These are phyloP conservation scores for Oryza meridionalis DNA, from an alignment of 176 grass and related monocot genomes.

Conservation along the genomic window DNA sequence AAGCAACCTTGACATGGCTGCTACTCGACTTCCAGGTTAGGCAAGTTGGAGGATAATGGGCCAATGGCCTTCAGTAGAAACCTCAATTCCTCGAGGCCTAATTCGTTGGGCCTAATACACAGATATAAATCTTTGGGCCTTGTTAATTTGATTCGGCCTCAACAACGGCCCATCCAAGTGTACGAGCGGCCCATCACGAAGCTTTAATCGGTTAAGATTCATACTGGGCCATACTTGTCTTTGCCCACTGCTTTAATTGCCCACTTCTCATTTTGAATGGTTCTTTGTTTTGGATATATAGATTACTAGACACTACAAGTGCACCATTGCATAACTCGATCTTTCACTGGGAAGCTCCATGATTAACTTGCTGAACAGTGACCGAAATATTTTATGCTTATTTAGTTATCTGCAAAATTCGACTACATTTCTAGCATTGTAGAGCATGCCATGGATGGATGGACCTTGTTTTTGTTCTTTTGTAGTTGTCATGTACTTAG, in stretches of 20 bases:
- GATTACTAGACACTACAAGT: too few relatives aligned
- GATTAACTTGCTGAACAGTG: background rate
- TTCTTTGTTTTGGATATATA: too few relatives aligned
- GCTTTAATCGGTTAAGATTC: background rate
- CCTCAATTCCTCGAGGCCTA: background rate
- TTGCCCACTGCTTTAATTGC: background rate
- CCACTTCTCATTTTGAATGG: background rate
- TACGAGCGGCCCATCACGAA: background rate
- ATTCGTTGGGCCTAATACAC: background rate
- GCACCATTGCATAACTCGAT: background rate
- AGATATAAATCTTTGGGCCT: background rate
- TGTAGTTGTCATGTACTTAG: background rate
- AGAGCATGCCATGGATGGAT: background rate
- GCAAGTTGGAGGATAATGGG: background rate
- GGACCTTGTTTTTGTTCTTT: constrained; percentile 9
- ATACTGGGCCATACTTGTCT: background rate
- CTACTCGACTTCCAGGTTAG: background rate
- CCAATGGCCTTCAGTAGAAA: background rate
- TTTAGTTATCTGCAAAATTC: background rate
- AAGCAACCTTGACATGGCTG: background rate
- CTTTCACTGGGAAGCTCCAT: background rate
- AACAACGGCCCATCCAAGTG: background rate
- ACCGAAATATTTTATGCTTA: background rate
- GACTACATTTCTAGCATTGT: background rate
- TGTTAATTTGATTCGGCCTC: background rate